These are phyloP conservation scores for Fusarium sarcochroum DNA, from an alignment of 2,329 filamentous ascomycete species.

Conservation along the genomic window DNA sequence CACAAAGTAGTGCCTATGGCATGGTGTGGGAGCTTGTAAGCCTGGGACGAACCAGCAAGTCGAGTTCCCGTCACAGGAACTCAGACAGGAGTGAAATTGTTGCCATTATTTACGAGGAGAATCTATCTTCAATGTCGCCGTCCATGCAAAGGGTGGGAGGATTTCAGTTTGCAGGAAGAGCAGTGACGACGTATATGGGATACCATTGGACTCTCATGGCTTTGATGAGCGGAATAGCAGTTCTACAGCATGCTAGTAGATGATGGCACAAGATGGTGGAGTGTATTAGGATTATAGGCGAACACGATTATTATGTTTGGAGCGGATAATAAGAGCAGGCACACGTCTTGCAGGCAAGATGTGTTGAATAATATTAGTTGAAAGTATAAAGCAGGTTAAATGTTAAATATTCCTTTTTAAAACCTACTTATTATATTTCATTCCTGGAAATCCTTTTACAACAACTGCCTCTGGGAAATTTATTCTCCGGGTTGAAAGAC, in stretches of 20 bases:
- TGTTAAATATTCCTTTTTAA: no score
- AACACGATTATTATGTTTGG: no score
- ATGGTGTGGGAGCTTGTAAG: slow-evolving; percentile 36
- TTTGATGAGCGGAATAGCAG: slow-evolving; percentile 19
- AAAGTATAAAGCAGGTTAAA: no score
- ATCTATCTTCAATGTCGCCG: neutral
- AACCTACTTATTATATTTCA: no score
- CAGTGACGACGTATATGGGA: slow-evolving; percentile 23
- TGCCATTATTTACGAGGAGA: slow-evolving; percentile 25
- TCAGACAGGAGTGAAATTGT: slow-evolving; percentile 16
- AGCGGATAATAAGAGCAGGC: no score
- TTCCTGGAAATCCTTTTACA: no score
- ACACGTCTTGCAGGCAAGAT: no score
- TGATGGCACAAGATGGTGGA: neutral
- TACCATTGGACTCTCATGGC: slow-evolving; percentile 35
- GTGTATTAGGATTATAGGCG: no score
- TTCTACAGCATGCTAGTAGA: slow-evolving; percentile 10
- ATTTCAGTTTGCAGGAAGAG: slow-evolving; percentile 22
- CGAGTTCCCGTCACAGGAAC: slow-evolving; percentile 5
- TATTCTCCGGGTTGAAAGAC: no score
- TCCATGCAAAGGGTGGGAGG: slow-evolving; percentile 8
- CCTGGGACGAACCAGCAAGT: neutral
- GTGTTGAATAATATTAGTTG: no score
- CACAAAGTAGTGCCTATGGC: slow-evolving; percentile 3
- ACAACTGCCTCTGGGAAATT: no score